phyloP scores from a whole-genome alignment of 2,329 filamentous ascomycete species.

The Phaeosphaeria sp. region DNA sequence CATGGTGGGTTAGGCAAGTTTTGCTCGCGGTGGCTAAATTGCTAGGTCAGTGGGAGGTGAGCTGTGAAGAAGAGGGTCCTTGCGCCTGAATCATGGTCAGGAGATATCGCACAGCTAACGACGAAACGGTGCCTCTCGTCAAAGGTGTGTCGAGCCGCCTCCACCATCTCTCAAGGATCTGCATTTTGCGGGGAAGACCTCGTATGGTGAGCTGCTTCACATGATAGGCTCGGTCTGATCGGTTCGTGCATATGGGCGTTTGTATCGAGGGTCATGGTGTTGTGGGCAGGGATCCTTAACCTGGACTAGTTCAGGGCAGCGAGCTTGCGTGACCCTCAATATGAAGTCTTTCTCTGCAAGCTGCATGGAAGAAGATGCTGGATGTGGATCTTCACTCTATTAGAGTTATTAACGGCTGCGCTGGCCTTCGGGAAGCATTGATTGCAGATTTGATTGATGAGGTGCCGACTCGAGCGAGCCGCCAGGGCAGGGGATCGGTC shows the following conservation, averaged over 20 bases:
- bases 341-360: slow-evolving; percentile 7
- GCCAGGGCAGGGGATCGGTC: slow-evolving; percentile 22
- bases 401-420: slow-evolving; percentile 36
- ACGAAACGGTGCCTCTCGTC: background rate
- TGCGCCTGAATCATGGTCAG: slow-evolving; percentile 16
- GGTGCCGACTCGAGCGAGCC: slow-evolving; percentile 15
- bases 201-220: slow-evolving; percentile 7
- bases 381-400: slow-evolving; percentile 37
- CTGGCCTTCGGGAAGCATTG: slow-evolving; percentile 17
- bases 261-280: slow-evolving; percentile 10
- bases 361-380: slow-evolving; percentile 22
- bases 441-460: slow-evolving; percentile 30
- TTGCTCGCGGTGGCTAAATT: slow-evolving; percentile 14
- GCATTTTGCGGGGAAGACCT: slow-evolving; percentile 27
- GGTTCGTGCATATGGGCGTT: slow-evolving; percentile 10
- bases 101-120: background rate
- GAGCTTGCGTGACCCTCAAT: slow-evolving; percentile 11
- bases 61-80: slow-evolving; percentile 2
- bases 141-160: slow-evolving; percentile 1
- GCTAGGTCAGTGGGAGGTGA: background rate
- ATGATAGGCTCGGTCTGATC: slow-evolving; percentile 14
- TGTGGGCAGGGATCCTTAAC: slow-evolving; percentile 3
- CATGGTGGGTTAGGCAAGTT: background rate
- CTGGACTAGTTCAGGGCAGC: slow-evolving; percentile 5
- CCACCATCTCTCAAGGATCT: slow-evolving; percentile 3